These are phyloP conservation scores for Kondoa subrosea DNA, from an alignment of 768 basidiomycete genomes.

Conservation along the genomic window DNA sequence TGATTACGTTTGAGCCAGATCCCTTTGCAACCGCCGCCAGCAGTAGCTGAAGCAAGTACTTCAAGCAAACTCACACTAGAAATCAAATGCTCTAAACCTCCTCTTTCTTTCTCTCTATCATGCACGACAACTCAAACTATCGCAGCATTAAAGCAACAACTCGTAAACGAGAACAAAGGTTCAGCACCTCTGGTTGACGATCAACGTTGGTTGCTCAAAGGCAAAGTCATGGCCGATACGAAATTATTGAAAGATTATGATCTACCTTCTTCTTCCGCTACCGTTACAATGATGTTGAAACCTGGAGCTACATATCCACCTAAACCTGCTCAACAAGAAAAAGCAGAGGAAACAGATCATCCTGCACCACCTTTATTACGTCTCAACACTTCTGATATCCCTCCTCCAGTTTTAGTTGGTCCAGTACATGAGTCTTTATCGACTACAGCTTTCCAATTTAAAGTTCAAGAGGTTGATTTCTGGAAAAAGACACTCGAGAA, in stretches of 20 bases:
- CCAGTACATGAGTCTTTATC: slow-evolving; percentile 5
- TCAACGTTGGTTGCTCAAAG: slow-evolving; percentile 78
- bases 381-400: slow-evolving; percentile 18
- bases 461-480: slow-evolving; percentile 36
- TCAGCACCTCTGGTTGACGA: slow-evolving; percentile 59
- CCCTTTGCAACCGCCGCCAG: slow-evolving; percentile 1
- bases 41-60: not conserved
- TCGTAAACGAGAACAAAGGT: slow-evolving; percentile 42
- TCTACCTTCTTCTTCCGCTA: slow-evolving; percentile 53
- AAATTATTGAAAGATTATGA: slow-evolving; percentile 84
- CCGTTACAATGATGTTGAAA: slow-evolving; percentile 73
- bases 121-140: slow-evolving; percentile 71
- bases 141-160: slow-evolving; percentile 55
- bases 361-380: slow-evolving; percentile 22
- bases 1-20: not conserved
- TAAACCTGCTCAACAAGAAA: slow-evolving; percentile 13
- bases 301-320: slow-evolving; percentile 45
- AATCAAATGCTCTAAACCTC: slow-evolving; percentile 83
- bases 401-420: slow-evolving; percentile 15
- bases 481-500: slow-evolving; percentile 57
- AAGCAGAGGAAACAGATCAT: slow-evolving; percentile 20
- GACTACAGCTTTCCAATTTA: slow-evolving; percentile 1
- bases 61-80: slow-evolving; percentile 45
- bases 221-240: slow-evolving; percentile 74
- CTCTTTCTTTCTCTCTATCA: slow-evolving; percentile 51